Evolutionary conservation across 2,329 filamentous ascomycete species (phyloP), one percentile per base, ranked within the genome.

Genomic region (Fusarium burgessii): DNA sequence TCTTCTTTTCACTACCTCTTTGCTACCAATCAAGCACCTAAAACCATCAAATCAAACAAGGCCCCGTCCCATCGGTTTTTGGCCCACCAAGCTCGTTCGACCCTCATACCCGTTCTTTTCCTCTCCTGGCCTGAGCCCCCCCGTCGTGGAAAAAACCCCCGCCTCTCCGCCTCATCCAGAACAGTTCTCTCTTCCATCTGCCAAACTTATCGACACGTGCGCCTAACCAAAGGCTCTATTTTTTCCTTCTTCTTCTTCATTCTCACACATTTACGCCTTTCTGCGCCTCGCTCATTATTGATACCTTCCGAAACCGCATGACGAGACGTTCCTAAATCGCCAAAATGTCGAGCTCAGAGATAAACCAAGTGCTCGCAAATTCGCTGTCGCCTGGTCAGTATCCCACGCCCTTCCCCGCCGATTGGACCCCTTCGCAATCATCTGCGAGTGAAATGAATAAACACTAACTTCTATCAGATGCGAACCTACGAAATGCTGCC

Each of bases 321-420:
- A 80, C 78, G 78, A 80, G 70, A 75, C 76, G 72, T 66, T 68
- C 70, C 59, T 67, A 74, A 76, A 78, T 79, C 78, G 77, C 80
- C 82, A 86, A 80, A 83, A 94, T 89, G 88, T 88, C 87, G 83
- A 88, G 86, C 86, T 85, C 97, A 92, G 94, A 98, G 87, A 97
- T 98, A 87, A 97, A 95, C 87, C 92, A 94, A 86, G 95, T 99
- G 87, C 92, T 99, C 87, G 91, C 94, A 85, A 95, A 95, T 87
- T 98, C 96, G 83, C 91, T 98, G 85, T 97, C 95, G 80, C 89
- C 95, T 81, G 95, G 96, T 98, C 86, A 82, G 92, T 84, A 74
- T 71, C 70, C 66, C 69, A 65, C 55, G 42, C 41, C 49, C 42
- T 58, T 46, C 40, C 46, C 51, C 58, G 60, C 63, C 42, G 58